These are phyloP conservation scores for Nyctanthes arbortristis DNA, from an alignment of 257 asterid species.

Conservation along the genomic window DNA sequence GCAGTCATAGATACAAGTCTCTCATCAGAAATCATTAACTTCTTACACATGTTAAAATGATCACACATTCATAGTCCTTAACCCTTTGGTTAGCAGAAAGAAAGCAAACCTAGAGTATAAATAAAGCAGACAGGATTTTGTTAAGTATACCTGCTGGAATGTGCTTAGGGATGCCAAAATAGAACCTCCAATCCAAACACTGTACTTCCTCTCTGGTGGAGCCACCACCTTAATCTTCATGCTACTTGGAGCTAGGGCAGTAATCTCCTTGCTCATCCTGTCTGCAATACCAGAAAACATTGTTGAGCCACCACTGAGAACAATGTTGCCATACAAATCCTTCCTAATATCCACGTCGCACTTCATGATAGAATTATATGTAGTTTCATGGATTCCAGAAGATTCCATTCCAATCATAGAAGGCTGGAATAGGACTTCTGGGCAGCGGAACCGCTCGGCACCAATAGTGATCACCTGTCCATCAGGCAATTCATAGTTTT, in stretches of 20 bases:
- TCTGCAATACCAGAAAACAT: constrained; percentile 56
- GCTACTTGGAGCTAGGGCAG: constrained; percentile 56
- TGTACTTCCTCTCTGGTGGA: constrained; percentile 54
- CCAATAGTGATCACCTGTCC: constrained; percentile 38
- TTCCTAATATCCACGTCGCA: constrained; percentile 60
- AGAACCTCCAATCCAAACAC: constrained; percentile 61
- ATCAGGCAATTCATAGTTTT: constrained; percentile 35
- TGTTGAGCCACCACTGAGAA: constrained; percentile 56
- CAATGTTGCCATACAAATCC: constrained; percentile 54
- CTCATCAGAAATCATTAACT: background rate
- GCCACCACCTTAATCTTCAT: constrained; percentile 60
- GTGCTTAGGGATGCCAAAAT: constrained; percentile 63
- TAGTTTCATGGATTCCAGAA: constrained; percentile 53
- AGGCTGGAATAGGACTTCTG: constrained; percentile 44
- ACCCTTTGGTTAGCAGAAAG: background rate
- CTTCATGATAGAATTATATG: constrained; percentile 55
- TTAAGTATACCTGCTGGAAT: constrained; percentile 50
- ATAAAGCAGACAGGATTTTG: background rate
- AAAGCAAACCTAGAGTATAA: background rate
- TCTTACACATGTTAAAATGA: background rate
- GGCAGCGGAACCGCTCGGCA: constrained; percentile 43
- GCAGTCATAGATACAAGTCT: background rate
- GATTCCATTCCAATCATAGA: constrained; percentile 49
- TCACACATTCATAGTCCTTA: background rate
- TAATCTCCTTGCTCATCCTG: constrained; percentile 57